phyloP scores from a whole-genome alignment of 2,329 filamentous ascomycete species.

The Fusarium falciforme region DNA sequence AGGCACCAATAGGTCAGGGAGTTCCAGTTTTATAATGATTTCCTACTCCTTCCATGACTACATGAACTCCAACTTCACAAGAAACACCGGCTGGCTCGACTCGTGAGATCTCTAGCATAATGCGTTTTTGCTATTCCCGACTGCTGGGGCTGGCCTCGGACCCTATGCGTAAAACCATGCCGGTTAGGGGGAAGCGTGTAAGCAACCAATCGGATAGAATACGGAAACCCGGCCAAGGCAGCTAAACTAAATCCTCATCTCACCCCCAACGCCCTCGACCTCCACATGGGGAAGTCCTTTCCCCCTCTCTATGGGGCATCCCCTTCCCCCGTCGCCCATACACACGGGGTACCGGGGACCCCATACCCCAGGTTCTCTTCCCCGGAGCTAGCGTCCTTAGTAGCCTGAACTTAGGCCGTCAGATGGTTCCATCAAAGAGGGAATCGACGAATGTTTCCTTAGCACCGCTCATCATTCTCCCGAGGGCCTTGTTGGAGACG shows the following conservation, averaged over 20 bases:
- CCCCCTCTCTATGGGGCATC: not conserved
- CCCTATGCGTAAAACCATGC: not conserved
- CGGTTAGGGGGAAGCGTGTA: not conserved
- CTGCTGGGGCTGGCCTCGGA: not conserved
- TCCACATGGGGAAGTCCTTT: not conserved
- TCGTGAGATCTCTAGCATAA: not conserved
- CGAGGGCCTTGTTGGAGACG: too few relatives aligned
- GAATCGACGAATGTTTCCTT: not conserved
- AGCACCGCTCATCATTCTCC: not conserved
- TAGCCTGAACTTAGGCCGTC: not conserved
- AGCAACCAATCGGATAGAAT: not conserved
- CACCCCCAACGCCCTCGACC: not conserved
- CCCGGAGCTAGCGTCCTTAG: not conserved
- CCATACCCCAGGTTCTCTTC: not conserved
- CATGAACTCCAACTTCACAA: not conserved
- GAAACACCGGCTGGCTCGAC: not conserved
- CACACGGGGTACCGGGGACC: not conserved
- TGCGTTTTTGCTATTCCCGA: not conserved
- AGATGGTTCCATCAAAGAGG: not conserved
- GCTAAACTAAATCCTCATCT: not conserved
- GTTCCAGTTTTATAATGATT: not conserved
- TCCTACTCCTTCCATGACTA: not conserved
- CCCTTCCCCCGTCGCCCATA: not conserved
- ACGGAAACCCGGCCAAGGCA: not conserved
- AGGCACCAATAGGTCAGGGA: not conserved